phyloP scores from a whole-genome alignment of 2,329 filamentous ascomycete genomes.

The Zarea fungicola region DNA sequence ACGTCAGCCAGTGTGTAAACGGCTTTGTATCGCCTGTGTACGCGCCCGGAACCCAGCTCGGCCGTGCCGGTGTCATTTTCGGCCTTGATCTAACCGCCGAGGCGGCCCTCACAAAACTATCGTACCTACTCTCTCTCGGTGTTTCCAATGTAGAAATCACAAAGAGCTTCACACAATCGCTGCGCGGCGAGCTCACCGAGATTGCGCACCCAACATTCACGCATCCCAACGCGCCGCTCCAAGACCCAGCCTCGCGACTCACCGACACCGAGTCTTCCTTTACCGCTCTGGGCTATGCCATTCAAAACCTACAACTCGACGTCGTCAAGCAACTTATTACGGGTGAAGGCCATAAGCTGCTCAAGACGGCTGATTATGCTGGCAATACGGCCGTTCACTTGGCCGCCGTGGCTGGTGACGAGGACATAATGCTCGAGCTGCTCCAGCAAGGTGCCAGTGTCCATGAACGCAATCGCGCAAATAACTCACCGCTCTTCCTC shows the following conservation, averaged over 20 bases:
- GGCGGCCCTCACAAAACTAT: constrained; percentile 84
- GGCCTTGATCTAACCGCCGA: constrained; percentile 87
- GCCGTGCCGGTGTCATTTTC: constrained; percentile 79
- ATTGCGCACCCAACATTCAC: constrained; percentile 67
- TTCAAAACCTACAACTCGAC: constrained; percentile 63
- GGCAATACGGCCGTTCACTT: constrained; percentile 67
- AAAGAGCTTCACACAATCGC: constrained; percentile 64
- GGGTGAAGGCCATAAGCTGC: constrained; percentile 57
- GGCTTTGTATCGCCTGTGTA: constrained; percentile 76
- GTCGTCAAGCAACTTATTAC: constrained; percentile 63
- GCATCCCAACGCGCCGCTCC: constrained; percentile 57
- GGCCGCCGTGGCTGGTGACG: constrained; percentile 49
- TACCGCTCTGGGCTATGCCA: constrained; percentile 67
- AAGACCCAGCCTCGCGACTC: constrained; percentile 37
- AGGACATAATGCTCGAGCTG: constrained; percentile 53
- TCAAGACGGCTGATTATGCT: constrained; percentile 74
- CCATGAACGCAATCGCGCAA: constrained; percentile 58
- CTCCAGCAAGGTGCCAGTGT: constrained; percentile 60
- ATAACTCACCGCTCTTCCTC: constrained; percentile 62
- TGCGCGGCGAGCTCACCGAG: constrained; percentile 84
- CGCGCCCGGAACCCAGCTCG: constrained; percentile 70
- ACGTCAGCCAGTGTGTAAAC: constrained; percentile 82
- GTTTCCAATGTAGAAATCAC: constrained; percentile 62
- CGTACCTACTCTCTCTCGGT: constrained; percentile 69
- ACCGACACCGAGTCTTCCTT: constrained; percentile 55